Evolutionary conservation across 345 rosid genomes (phyloP).

Genomic region (Anacardium occidentale): DNA sequence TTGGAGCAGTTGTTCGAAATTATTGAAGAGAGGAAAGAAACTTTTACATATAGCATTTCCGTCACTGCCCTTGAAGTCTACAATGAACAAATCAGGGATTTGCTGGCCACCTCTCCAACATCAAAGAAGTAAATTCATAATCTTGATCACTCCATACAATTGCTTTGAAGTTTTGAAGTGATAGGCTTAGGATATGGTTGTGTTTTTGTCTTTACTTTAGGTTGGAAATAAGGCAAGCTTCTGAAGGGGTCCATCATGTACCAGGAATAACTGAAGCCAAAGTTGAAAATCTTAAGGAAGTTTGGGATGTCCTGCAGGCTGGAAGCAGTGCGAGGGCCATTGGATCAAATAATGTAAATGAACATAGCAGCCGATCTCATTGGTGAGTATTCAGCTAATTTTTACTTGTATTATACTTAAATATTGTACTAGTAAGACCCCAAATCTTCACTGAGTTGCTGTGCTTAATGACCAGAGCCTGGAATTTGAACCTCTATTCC

Average conservation of each 20-base stretch:
- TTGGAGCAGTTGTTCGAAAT: conserved; percentile 42
- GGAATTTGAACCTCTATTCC: neutral
- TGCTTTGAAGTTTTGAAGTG: conserved; percentile 1
- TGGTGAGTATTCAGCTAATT: conserved; percentile 25
- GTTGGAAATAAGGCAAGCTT: conserved; percentile 48
- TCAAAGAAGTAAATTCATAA: conserved; percentile 40
- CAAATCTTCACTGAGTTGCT: neutral
- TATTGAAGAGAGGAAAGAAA: conserved; percentile 39
- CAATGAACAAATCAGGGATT: conserved; percentile 51
- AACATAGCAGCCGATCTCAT: conserved; percentile 55
- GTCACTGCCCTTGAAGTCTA: conserved; percentile 58
- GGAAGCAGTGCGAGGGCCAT: conserved; percentile 52
- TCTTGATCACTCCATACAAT: conserved; percentile 1
- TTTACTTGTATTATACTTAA: conserved; percentile 9
- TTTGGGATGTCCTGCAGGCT: conserved; percentile 44
- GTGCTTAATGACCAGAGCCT: neutral
- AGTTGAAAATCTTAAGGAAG: conserved; percentile 40
- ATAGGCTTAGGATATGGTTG: neutral
- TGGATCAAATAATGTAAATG: conserved; percentile 54
- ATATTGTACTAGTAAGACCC: neutral
- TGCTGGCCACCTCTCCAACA: conserved; percentile 42
- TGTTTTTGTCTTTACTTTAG: conserved; percentile 22
- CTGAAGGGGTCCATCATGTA: conserved; percentile 44
- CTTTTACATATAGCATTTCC: conserved; percentile 31
- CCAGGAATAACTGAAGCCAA: conserved; percentile 47